Evolutionary conservation across 768 basidiomycete species (phyloP), one percentile per base, ranked within the genome.

Genomic region (Trametes cingulata): DNA sequence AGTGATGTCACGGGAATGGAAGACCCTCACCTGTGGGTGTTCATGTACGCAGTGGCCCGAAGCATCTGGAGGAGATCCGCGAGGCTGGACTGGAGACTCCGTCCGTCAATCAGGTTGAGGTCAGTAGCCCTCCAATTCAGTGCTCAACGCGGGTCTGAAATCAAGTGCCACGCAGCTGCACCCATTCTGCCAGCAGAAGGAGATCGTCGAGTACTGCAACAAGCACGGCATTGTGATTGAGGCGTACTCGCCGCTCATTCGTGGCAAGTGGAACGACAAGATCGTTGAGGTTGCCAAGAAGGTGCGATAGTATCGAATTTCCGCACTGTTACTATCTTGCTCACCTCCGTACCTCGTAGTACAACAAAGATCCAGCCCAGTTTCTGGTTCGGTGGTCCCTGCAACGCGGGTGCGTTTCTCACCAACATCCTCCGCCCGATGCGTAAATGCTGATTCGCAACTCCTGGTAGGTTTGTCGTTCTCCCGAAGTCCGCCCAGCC

Each of bases 331-430:
- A n/a, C n/a, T n/a, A n/a, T n/a, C n/a, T 10, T 9, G 49, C 51
- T 55, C 24, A 54, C 17, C 22, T 33, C 53, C 9, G 6, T 41
- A 20, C n/a, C n/a, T n/a, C n/a, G n/a, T 61, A 91, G 87, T 72
- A 85, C 64, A 72, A 73, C 41, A 82, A 84, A 55, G 83, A 86
- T 41, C 81, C 83, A 5, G 86, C 93, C 17, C 95, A 97, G 68
- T 78, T 96, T 45, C 81, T 97, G 15, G 76, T 97, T 56, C 84
- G 95, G 22, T 97, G 94, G 92, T 95, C 93, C 27, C 75, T 98
- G 37, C 95, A 97, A 71, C 83, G 81, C 66, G 86, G 85, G 88
- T 90, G 67, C 43, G 82, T 74, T 55, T 46, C 55, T 52, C n/a
- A 27, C 45, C 17, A n/a, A 41, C 9, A 13, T 36, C 2, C 19